Percentiles rank a stretch among this genome's conserved stretches.
These are phyloP conservation scores for Coemansia javaensis DNA, from an alignment of 192 early-diverging fungal genomes.

Conservation along the genomic window DNA sequence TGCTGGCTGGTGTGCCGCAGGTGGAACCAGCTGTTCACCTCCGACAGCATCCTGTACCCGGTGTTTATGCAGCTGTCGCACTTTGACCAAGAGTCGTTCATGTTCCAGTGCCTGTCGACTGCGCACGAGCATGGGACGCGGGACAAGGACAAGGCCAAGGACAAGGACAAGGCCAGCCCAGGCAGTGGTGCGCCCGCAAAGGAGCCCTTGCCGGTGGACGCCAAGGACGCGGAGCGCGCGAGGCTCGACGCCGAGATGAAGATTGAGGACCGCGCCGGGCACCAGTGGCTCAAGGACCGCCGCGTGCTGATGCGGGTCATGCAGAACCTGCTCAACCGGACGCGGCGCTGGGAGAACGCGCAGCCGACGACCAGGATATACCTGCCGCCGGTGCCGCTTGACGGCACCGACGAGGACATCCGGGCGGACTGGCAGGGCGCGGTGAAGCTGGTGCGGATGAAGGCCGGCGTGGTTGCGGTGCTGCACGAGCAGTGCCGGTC, in stretches of 20 bases:
- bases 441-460: slow-evolving; percentile 31
- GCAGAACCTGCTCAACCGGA: slow-evolving; percentile 40
- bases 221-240: background rate
- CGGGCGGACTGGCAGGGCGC: slow-evolving; percentile 37
- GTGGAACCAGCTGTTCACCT: slow-evolving; percentile 29
- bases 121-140: slow-evolving; percentile 11
- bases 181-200: background rate
- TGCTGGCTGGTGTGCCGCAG: slow-evolving; percentile 29
- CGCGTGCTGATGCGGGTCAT: slow-evolving; percentile 22
- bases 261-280: slow-evolving; percentile 29
- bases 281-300: slow-evolving; percentile 38
- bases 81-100: slow-evolving; percentile 45
- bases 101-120: slow-evolving; percentile 29
- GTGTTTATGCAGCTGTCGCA: slow-evolving; percentile 29
- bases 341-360: slow-evolving; percentile 22
- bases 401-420: slow-evolving; percentile 34
- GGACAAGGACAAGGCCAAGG: slow-evolving; percentile 1
- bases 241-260: slow-evolving; percentile 1
- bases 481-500: slow-evolving; percentile 13
- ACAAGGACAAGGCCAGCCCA: background rate
- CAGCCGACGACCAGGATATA: slow-evolving; percentile 26
- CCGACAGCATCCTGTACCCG: slow-evolving; percentile 17
- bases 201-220: background rate
- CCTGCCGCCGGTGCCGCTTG: slow-evolving; percentile 40
- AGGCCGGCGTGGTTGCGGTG: slow-evolving; percentile 29